A percentile compares a stretch with the other conserved stretches of the same genome.
phyloP scores from a whole-genome alignment of 805 yeast species.

The Clavispora carvajalis region DNA sequence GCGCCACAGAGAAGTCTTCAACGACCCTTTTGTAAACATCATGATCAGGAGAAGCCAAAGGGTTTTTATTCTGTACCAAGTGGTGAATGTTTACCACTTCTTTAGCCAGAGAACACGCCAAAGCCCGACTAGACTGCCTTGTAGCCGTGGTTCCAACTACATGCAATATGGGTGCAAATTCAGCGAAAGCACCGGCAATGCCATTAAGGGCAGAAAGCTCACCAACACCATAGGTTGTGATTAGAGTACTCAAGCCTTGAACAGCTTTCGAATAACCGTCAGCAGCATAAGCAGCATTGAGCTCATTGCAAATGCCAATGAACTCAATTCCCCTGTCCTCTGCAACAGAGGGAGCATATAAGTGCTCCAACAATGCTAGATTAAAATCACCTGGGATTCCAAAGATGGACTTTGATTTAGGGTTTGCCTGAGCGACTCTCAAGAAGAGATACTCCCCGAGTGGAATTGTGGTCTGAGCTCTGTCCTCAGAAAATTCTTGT shows the following conservation, averaged over 20 bases:
- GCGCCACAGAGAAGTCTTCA: constrained; percentile 46
- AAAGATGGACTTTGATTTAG: constrained; percentile 49
- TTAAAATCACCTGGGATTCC: constrained; percentile 83
- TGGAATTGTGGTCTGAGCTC: constrained; percentile 27
- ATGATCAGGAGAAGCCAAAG: constrained; percentile 56
- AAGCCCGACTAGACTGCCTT: constrained; percentile 20
- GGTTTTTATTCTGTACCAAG: constrained; percentile 47
- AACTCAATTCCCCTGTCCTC: constrained; percentile 44
- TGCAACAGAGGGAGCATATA: constrained; percentile 43
- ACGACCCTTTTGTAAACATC: constrained; percentile 62
- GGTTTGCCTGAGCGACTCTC: constrained; percentile 49
- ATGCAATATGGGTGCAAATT: constrained; percentile 72
- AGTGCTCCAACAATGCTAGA: constrained; percentile 59
- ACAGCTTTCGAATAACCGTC: constrained; percentile 77
- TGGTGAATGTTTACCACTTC: constrained; percentile 45
- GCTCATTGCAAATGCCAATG: constrained; percentile 84
- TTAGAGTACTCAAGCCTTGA: constrained; percentile 53
- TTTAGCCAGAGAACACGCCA: constrained; percentile 1
- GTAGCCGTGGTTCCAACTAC: constrained; percentile 64
- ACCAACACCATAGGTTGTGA: constrained; percentile 85
- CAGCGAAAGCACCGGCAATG: constrained; percentile 77
- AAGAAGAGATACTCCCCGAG: constrained; percentile 63
- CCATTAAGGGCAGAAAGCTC: constrained; percentile 84
- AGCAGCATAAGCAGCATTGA: constrained; percentile 85
- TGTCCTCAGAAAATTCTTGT: constrained; percentile 8